phyloP scores from a whole-genome alignment of 495 filamentous ascomycete genomes.

The Aspergillus sparsus region DNA sequence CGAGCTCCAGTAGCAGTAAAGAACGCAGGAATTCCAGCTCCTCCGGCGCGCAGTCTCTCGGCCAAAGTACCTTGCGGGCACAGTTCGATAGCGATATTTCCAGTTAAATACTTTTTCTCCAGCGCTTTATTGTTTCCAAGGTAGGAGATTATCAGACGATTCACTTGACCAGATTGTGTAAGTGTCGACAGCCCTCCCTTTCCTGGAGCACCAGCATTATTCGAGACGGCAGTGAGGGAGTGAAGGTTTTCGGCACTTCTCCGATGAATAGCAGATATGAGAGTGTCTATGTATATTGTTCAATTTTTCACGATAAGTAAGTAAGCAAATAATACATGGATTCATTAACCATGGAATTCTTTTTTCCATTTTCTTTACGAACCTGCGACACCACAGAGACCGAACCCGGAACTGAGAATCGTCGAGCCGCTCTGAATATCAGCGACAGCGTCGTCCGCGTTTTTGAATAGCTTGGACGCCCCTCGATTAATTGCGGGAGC shows the following conservation, averaged over 20 bases:
- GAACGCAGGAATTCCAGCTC: conserved; percentile 86
- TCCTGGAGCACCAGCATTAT: conserved; percentile 82
- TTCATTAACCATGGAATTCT: too few relatives aligned
- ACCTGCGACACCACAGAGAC: conserved; percentile 82
- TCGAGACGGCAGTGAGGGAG: conserved; percentile 81
- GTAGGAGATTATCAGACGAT: conserved; percentile 82
- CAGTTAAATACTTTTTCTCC: conserved; percentile 80
- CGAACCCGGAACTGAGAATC: conserved; percentile 80
- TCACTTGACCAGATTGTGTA: conserved; percentile 74
- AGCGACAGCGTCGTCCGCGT: conserved; percentile 69
- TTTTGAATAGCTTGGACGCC: conserved; percentile 66
- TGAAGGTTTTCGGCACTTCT: conserved; percentile 67
- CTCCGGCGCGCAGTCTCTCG: conserved; percentile 79
- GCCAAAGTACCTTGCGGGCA: conserved; percentile 89
- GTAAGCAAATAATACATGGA: too few relatives aligned
- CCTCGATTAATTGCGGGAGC: conserved; percentile 41
- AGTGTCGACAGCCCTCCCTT: conserved; percentile 77
- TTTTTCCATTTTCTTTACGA: not conserved
- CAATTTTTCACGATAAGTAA: too few relatives aligned
- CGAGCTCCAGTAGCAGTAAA: conserved; percentile 85
- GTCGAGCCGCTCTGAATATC: conserved; percentile 74
- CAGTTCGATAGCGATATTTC: conserved; percentile 81
- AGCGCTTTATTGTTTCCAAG: conserved; percentile 88
- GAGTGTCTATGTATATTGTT: conserved; percentile 65
- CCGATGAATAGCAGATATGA: conserved; percentile 74